phyloP scores from a whole-genome alignment of 495 filamentous ascomycete genomes.

The Hypomontagnella monticulosa region DNA sequence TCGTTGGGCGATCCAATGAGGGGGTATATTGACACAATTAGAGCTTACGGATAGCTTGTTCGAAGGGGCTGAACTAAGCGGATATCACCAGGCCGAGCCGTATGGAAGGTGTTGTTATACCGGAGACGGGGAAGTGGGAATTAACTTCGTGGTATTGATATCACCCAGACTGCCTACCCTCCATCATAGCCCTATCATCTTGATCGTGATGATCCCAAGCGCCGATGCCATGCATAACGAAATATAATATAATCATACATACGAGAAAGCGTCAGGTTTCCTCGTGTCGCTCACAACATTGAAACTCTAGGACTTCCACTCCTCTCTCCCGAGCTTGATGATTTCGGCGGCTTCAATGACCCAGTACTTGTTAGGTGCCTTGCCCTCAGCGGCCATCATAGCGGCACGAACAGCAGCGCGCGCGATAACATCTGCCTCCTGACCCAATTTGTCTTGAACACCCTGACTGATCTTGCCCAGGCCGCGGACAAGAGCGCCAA shows the following conservation, averaged over 20 bases:
- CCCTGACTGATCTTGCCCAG: conserved; percentile 58
- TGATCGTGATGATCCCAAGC: neutral
- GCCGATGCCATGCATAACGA: neutral
- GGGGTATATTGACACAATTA: no score
- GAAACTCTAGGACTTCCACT: conserved; percentile 47
- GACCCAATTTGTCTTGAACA: conserved; percentile 72
- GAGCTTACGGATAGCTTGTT: no score
- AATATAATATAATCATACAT: neutral
- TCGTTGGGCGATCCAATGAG: no score
- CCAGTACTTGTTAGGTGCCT: conserved; percentile 61
- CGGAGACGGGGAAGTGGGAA: no score
- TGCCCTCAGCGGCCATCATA: conserved; percentile 53
- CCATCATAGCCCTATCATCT: neutral
- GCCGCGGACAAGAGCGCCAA: conserved; percentile 60
- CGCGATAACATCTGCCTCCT: conserved; percentile 79
- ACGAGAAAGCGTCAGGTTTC: neutral
- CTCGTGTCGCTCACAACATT: no score
- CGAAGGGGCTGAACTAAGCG: no score
- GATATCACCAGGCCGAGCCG: conserved; percentile 2
- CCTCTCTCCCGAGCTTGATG: conserved; percentile 56
- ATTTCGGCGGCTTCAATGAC: conserved; percentile 58
- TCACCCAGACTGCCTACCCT: neutral
- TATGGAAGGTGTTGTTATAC: neutral
- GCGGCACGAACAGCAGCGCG: conserved; percentile 73
- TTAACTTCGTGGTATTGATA: neutral